Evolutionary conservation across 208 protist species (phyloP), one percentile per base, ranked within the genome.

Genomic region (Wallacemonas collosoma): DNA sequence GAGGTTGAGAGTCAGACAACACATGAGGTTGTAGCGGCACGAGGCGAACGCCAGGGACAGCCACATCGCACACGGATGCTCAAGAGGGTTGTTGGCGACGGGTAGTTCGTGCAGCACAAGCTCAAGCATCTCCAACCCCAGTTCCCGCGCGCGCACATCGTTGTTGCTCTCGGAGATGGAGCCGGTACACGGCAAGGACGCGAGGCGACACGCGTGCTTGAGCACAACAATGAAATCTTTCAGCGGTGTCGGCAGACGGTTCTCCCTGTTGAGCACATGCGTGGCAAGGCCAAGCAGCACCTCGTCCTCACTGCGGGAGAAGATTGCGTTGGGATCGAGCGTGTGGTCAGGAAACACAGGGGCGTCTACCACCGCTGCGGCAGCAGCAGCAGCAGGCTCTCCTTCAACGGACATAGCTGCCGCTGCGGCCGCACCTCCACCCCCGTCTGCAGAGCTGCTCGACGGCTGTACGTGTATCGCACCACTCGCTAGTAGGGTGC

Each of bases 11-110:
- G 71, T 77, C 44, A 96, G 68, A 65, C 81, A 84, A 5, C 76
- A 64, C 17, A 93, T 50, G 26, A 96, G 72, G 60, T 91, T 85
- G 66, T 90, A 89, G 56, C 85, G 80, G 75, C 82, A 88, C 8
- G 82, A 79, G 40, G 73, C 57, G 48, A 95, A 54, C 12, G 89
- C 83, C 7, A 95, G 45, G 2, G 80, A 81, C 51, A 96, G 72
- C 87, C 85, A 92, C 54, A 73, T 79, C 1, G 92, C 77, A 56
- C 88, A 93, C 45, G 54, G 76, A 68, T 96, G 89, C 76, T 95
- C 86, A 36, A 62, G 48, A 47, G 73, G 74, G 71, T 82, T 86
- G 72, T 95, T 96, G 50, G 88, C 83, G 15, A 86, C 73, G 40
- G 89, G 89, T 54, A 96, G 66, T 14, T 80, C 76, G 38, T 75